Evolutionary conservation across 495 filamentous ascomycete species (phyloP).

Genomic region (Cercophora newfieldiana): DNA sequence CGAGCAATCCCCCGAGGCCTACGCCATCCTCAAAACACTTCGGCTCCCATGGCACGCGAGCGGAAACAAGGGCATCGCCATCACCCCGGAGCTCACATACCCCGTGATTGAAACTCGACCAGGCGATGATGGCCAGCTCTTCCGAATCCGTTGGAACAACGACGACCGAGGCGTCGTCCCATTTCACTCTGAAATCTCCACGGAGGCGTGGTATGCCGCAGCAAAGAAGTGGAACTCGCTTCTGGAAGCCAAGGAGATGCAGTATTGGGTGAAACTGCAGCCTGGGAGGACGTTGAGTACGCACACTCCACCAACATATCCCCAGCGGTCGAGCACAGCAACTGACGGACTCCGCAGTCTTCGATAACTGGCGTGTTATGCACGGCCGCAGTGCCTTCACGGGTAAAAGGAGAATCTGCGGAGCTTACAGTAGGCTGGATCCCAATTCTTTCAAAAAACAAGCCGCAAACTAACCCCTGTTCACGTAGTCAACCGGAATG

Average conservation of each 20-base stretch:
- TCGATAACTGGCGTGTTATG: slow-evolving; percentile 93
- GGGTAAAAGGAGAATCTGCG: slow-evolving; percentile 83
- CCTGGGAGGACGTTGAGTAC: slow-evolving; percentile 77
- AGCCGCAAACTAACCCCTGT: neutral
- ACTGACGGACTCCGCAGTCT: slow-evolving; percentile 53
- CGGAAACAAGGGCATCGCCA: slow-evolving; percentile 78
- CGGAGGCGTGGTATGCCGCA: slow-evolving; percentile 72
- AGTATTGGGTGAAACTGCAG: slow-evolving; percentile 74
- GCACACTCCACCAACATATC: slow-evolving; percentile 21
- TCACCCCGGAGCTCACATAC: slow-evolving; percentile 63
- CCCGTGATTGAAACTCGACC: slow-evolving; percentile 63
- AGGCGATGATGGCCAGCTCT: slow-evolving; percentile 45
- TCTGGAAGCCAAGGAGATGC: slow-evolving; percentile 49
- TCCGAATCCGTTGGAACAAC: slow-evolving; percentile 87
- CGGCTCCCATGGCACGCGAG: slow-evolving; percentile 73
- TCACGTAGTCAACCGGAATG: slow-evolving; percentile 85
- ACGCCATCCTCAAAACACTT: slow-evolving; percentile 49
- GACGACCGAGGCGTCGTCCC: slow-evolving; percentile 73
- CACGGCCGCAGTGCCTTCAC: slow-evolving; percentile 81
- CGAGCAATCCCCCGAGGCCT: slow-evolving; percentile 49
- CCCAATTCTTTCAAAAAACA: neutral
- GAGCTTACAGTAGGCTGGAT: slow-evolving; percentile 72
- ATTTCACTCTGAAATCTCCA: slow-evolving; percentile 26
- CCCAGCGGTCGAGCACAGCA: neutral
- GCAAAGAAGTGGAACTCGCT: slow-evolving; percentile 66